Conservation (phyloP, 169 alveolate species). For the Nephromyces sp. region DNA sequence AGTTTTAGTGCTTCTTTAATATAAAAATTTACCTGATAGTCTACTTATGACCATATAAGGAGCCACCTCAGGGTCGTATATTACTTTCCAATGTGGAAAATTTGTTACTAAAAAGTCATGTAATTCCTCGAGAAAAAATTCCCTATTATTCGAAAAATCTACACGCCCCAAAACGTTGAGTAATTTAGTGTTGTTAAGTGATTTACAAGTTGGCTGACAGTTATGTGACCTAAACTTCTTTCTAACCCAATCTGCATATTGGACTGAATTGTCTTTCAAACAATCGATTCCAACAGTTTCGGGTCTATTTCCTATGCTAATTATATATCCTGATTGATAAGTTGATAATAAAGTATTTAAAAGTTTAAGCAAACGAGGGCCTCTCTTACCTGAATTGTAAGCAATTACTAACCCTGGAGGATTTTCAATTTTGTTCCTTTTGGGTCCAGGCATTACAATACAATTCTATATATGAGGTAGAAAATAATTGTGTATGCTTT, state of each 20-base stretch:
- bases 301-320: background rate
- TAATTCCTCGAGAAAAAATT: conserved; percentile 13
- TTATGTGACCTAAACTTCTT: conserved; percentile 18
- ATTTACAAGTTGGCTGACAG: conserved; percentile 13
- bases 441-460: background rate
- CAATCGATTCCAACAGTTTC: background rate
- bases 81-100: conserved; percentile 23
- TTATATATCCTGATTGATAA: background rate
- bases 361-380: too few relatives aligned
- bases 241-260: conserved; percentile 22
- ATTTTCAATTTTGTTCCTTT: background rate
- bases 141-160: background rate
- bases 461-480: background rate
- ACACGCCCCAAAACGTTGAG: conserved; percentile 3
- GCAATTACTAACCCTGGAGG: background rate
- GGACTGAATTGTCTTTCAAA: background rate
- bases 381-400: background rate
- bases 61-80: conserved; percentile 23
- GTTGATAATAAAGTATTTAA: too few relatives aligned
- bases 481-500: too few relatives aligned
- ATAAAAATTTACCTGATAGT: background rate
- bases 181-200: conserved; percentile 6
- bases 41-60: conserved; percentile 9
- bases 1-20: too few relatives aligned
- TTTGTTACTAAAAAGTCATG: conserved; percentile 4